Percentiles rank a stretch among this genome's conserved stretches.
These are phyloP conservation scores for Sclerotinia subarctica DNA, from an alignment of 2,329 filamentous ascomycete genomes.

Conservation along the genomic window DNA sequence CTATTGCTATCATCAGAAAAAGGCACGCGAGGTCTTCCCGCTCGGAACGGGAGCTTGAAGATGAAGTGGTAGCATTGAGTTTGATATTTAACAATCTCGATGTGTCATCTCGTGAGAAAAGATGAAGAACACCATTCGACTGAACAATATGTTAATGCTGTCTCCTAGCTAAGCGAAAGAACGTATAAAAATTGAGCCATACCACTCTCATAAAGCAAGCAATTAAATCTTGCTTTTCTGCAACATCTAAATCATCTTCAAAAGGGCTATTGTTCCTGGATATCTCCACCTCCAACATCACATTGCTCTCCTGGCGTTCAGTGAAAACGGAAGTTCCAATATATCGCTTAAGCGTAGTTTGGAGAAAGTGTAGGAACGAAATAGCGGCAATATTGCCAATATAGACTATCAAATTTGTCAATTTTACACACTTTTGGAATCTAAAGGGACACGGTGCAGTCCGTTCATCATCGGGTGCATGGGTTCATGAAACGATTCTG, in stretches of 20 bases:
- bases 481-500: too few relatives aligned
- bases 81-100: constrained; percentile 9
- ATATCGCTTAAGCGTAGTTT: constrained; percentile 21
- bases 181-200: neutral
- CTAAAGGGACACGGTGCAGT: neutral
- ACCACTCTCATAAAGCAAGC: constrained; percentile 10
- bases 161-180: neutral
- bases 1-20: constrained; percentile 15
- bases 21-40: constrained; percentile 11
- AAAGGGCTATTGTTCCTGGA: constrained; percentile 13
- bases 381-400: constrained; percentile 24
- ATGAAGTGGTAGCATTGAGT: neutral
- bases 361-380: constrained; percentile 24
- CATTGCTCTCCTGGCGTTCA: constrained; percentile 14
- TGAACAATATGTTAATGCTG: neutral
- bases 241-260: constrained; percentile 3
- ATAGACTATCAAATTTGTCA: constrained; percentile 22
- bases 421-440: constrained; percentile 1
- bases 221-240: constrained; percentile 3
- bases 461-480: too few relatives aligned
- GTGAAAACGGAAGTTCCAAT: constrained; percentile 24
- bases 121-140: constrained; percentile 12
- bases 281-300: constrained; percentile 11
- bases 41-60: neutral
- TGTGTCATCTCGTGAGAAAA: constrained; percentile 5